phyloP scores from a whole-genome alignment of 768 basidiomycete genomes.

The Tricholoma sp. region DNA sequence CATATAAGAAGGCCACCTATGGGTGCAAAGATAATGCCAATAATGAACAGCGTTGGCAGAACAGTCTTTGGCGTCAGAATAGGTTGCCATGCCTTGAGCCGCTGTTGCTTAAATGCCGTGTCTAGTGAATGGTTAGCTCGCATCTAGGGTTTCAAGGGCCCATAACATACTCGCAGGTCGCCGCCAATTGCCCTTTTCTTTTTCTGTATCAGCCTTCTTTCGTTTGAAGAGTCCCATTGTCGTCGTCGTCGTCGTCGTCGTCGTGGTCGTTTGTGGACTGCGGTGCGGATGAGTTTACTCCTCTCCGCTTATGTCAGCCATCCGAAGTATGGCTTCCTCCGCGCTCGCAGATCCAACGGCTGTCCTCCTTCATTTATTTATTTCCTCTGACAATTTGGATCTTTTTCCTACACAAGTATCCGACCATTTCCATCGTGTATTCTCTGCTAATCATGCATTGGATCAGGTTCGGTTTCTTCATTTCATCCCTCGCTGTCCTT shows the following conservation, averaged over 20 bases:
- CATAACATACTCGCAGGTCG: conserved; percentile 71
- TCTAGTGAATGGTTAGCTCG: conserved; percentile 44
- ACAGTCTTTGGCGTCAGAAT: conserved; percentile 98
- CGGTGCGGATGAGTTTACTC: neutral
- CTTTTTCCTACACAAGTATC: conserved; percentile 39
- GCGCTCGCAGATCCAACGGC: conserved; percentile 45
- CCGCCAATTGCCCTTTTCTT: conserved; percentile 83
- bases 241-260: conserved; percentile 1
- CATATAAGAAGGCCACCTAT: conserved; percentile 94
- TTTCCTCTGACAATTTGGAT: conserved; percentile 21
- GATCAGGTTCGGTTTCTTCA: conserved; percentile 22
- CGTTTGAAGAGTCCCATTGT: conserved; percentile 57
- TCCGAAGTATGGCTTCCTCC: conserved; percentile 47
- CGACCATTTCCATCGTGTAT: conserved; percentile 41
- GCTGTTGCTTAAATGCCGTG: conserved; percentile 99
- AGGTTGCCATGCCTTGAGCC: conserved; percentile 99
- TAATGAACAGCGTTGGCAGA: conserved; percentile 91
- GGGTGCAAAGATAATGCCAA: conserved; percentile 92
- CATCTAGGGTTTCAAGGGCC: conserved; percentile 3
- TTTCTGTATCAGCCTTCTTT: conserved; percentile 49
- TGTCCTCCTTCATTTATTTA: conserved; percentile 46
- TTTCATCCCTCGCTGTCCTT: neutral
- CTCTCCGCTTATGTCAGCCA: conserved; percentile 25
- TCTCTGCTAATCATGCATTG: conserved; percentile 35
- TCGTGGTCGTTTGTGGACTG: conserved; percentile 4